These are phyloP conservation scores for Nakazawaea populi DNA, from an alignment of 805 yeast genomes.

Conservation along the genomic window DNA sequence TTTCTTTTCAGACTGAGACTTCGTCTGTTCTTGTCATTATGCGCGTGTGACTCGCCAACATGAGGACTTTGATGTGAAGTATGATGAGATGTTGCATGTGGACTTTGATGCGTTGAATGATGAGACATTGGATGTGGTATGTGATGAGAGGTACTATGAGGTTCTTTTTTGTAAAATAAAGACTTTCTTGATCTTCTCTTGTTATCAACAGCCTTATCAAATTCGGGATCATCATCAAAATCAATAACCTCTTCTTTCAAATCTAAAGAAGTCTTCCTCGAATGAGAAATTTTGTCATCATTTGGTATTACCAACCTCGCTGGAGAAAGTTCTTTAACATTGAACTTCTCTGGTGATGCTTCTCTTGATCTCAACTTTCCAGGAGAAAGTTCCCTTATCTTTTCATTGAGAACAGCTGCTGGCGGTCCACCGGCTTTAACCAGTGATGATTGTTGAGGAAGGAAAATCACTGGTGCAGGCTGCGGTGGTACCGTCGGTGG, in stretches of 20 bases:
- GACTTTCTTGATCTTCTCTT: constrained; percentile 2
- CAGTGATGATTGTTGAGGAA: no score
- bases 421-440: no score
- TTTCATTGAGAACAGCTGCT: background rate
- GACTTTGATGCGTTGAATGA: background rate
- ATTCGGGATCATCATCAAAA: constrained; percentile 9
- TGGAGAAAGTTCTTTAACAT: background rate
- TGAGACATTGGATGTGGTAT: background rate
- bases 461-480: background rate
- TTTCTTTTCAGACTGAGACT: constrained; percentile 2
- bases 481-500: background rate
- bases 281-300: background rate
- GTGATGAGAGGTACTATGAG: background rate
- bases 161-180: constrained; percentile 2
- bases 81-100: background rate
- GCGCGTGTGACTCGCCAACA: background rate
- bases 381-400: background rate
- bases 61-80: background rate
- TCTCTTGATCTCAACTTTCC: background rate
- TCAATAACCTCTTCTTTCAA: constrained; percentile 8
- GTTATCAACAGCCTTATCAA: constrained; percentile 1
- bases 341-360: background rate
- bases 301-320: background rate
- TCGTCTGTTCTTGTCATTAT: background rate
- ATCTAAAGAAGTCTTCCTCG: constrained; percentile 6